phyloP scores from a whole-genome alignment of 1,284 basidiomycete species.

The Pyrrhoderma lamaoense region DNA sequence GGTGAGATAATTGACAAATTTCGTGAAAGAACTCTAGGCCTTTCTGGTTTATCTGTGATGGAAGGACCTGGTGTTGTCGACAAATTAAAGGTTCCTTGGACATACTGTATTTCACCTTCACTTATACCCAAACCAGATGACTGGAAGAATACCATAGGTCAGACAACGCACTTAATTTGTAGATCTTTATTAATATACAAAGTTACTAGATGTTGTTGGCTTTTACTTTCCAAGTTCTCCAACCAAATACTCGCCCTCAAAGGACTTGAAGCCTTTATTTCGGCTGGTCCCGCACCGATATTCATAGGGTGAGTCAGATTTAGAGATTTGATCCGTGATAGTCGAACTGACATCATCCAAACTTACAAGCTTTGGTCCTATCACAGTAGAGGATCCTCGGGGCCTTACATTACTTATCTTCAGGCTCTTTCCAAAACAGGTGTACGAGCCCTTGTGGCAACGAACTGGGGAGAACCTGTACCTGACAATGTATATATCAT shows the following conservation, averaged over 20 bases:
- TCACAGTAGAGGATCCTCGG: constrained; percentile 53
- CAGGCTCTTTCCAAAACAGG: constrained; percentile 46
- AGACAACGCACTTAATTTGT: constrained; percentile 9
- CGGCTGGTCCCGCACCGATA: constrained; percentile 45
- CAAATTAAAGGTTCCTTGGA: constrained; percentile 56
- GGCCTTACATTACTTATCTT: constrained; percentile 54
- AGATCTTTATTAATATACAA: neutral
- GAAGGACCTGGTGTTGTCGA: constrained; percentile 50
- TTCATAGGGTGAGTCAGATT: constrained; percentile 47
- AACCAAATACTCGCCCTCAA: constrained; percentile 39
- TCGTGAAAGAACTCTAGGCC: constrained; percentile 42
- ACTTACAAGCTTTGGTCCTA: constrained; percentile 49
- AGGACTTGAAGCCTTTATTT: constrained; percentile 43
- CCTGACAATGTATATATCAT: constrained; percentile 52
- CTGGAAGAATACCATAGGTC: constrained; percentile 57
- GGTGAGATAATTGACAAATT: constrained; percentile 57
- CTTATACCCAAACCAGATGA: constrained; percentile 59
- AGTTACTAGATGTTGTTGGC: constrained; percentile 47
- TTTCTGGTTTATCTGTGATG: constrained; percentile 39
- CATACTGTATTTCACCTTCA: constrained; percentile 61
- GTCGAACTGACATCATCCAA: neutral
- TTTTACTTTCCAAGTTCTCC: constrained; percentile 57
- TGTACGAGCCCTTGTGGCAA: constrained; percentile 53
- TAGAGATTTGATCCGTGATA: neutral
- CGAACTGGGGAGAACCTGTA: constrained; percentile 52